A percentile compares a stretch with the other conserved stretches of the same genome.
phyloP scores from a whole-genome alignment of 352 stramenopile genomes.

The Pythium aristosporum region DNA sequence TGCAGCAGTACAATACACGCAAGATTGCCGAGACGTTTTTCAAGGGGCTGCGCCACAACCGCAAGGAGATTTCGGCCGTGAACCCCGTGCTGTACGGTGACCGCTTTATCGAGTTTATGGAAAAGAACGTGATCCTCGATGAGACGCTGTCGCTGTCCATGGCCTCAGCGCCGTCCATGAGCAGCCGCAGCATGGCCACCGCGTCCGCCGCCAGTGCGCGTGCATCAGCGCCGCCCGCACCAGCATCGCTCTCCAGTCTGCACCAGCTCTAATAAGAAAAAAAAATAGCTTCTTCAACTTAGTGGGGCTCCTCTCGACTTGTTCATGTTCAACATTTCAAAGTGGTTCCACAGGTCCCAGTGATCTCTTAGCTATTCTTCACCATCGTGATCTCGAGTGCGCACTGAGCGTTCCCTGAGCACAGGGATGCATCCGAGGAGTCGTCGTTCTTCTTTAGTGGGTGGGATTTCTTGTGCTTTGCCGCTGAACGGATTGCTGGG shows the following conservation, averaged over 20 bases:
- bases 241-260: constrained; percentile 7
- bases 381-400: too few species aligned
- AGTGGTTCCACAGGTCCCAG: too few species aligned
- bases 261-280: constrained; percentile 6
- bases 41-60: constrained; percentile 84
- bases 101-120: constrained; percentile 90
- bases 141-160: constrained; percentile 36
- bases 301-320: too few species aligned
- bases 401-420: too few species aligned
- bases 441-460: too few species aligned
- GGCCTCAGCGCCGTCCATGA: neutral
- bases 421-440: too few species aligned
- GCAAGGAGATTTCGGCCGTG: constrained; percentile 87
- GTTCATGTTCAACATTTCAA: too few species aligned
- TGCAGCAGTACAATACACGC: constrained; percentile 92
- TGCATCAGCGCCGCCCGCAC: neutral
- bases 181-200: constrained; percentile 4
- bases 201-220: neutral
- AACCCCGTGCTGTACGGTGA: constrained; percentile 87
- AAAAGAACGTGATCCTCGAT: constrained; percentile 71
- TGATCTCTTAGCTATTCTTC: too few species aligned
- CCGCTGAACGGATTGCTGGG: too few species aligned
- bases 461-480: too few species aligned
- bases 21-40: constrained; percentile 91
- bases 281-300: too few species aligned